Conservation (phyloP, 352 stramenopile species). For the Pythium myriotylum region DNA sequence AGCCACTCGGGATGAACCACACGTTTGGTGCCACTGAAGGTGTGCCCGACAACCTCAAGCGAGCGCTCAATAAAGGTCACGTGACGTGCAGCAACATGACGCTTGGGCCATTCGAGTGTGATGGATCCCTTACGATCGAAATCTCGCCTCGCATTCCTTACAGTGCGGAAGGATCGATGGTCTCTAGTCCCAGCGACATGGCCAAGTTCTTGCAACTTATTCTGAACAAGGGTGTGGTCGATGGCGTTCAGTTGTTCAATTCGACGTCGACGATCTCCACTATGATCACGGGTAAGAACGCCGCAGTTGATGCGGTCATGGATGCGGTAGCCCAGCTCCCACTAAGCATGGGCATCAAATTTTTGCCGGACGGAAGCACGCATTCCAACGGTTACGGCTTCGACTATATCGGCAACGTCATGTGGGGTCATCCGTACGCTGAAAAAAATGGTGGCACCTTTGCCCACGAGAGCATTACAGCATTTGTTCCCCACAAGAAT, state of each 20-base stretch:
- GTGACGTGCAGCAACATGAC: slow-evolving; percentile 47
- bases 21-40: slow-evolving; percentile 42
- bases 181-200: slow-evolving; percentile 59
- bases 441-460: slow-evolving; percentile 64
- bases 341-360: slow-evolving; percentile 27
- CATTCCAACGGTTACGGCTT: slow-evolving; percentile 65
- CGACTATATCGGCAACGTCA: slow-evolving; percentile 45
- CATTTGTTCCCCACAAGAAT: slow-evolving; percentile 40
- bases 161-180: slow-evolving; percentile 42
- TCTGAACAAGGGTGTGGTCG: slow-evolving; percentile 60
- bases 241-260: slow-evolving; percentile 45
- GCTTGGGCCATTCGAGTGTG: slow-evolving; percentile 38
- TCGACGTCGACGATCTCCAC: slow-evolving; percentile 38
- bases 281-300: slow-evolving; percentile 64
- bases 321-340: slow-evolving; percentile 30
- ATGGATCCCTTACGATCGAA: slow-evolving; percentile 24
- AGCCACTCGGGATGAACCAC: slow-evolving; percentile 57
- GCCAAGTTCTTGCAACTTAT: slow-evolving; percentile 51
- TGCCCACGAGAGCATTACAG: slow-evolving; percentile 49
- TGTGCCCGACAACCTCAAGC: slow-evolving; percentile 1
- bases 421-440: slow-evolving; percentile 62
- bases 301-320: slow-evolving; percentile 29
- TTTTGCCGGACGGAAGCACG: slow-evolving; percentile 46
- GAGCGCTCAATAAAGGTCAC: slow-evolving; percentile 37
- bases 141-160: slow-evolving; percentile 22